A percentile compares a stretch with the other conserved stretches of the same genome.
Evolutionary conservation across 441 rosid genomes (phyloP).

Genomic region (Capsella rubella): DNA sequence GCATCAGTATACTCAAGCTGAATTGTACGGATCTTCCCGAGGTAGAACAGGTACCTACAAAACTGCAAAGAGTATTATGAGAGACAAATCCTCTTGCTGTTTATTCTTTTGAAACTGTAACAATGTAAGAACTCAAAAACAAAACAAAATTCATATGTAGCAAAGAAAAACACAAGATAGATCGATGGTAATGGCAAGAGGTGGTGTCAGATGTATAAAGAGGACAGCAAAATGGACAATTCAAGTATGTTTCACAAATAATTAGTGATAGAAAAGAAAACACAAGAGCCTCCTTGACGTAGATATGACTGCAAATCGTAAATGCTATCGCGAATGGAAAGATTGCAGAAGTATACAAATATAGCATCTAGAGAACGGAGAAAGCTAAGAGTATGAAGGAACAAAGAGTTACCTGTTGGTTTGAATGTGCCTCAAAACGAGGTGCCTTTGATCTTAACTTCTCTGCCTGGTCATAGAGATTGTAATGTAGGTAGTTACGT

Average conservation of each 20-base stretch:
- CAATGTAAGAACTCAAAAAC: constrained; percentile 3
- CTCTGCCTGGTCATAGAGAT: constrained; percentile 72
- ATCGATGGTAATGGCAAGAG: background rate
- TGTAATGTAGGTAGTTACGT: constrained; percentile 66
- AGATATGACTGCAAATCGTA: constrained; percentile 8
- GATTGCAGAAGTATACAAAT: constrained; percentile 8
- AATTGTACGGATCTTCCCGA: constrained; percentile 72
- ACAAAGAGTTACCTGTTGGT: constrained; percentile 57
- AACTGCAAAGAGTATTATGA: constrained; percentile 51
- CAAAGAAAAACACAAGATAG: constrained; percentile 6
- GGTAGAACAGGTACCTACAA: constrained; percentile 69
- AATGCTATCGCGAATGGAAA: background rate
- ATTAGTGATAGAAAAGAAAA: constrained; percentile 4
- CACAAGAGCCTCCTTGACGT: background rate
- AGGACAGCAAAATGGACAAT: background rate
- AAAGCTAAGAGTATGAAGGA: background rate
- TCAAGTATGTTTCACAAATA: constrained; percentile 12
- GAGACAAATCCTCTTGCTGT: background rate
- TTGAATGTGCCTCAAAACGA: constrained; percentile 75
- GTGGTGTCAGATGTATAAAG: constrained; percentile 4
- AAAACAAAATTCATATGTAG: background rate
- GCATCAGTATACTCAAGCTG: constrained; percentile 77
- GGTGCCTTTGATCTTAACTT: constrained; percentile 71
- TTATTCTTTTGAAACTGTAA: background rate
- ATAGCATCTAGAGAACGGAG: background rate